Evolutionary conservation across 202 grass and related monocot genomes (phyloP).

Genomic region (Cymbopogon flexuosus): DNA sequence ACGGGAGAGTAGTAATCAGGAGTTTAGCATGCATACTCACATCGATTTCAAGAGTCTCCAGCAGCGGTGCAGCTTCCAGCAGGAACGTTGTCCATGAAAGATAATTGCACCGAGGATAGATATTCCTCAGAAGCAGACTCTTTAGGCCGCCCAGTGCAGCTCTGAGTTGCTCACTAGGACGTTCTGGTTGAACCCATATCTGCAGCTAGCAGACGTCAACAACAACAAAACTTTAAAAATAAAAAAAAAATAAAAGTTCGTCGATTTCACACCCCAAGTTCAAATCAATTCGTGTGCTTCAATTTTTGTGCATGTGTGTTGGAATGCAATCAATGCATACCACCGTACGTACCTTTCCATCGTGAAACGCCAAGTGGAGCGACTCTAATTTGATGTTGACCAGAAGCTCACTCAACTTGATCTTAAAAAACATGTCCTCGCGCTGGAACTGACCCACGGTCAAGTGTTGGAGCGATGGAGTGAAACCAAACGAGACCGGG

Average conservation of each 20-base stretch:
- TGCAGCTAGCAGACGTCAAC: background rate
- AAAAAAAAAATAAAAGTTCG: no score
- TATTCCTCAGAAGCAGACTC: no score
- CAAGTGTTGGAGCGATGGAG: background rate
- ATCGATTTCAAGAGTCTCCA: background rate
- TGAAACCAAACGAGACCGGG: background rate
- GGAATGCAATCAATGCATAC: no score
- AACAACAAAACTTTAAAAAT: background rate
- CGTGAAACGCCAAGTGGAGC: background rate
- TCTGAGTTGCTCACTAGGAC: background rate
- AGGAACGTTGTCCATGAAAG: background rate
- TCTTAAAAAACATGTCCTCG: background rate
- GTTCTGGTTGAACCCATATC: constrained; percentile 20
- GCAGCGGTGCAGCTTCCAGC: background rate
- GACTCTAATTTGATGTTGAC: background rate
- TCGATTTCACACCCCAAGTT: no score
- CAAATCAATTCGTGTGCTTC: no score
- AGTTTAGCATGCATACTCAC: background rate
- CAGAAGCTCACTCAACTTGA: background rate
- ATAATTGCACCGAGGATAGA: background rate
- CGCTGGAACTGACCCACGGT: background rate
- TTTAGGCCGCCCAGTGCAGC: background rate
- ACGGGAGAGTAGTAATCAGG: no score
- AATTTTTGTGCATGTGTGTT: no score
- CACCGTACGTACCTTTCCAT: background rate